Evolutionary conservation across 2,329 filamentous ascomycete genomes (phyloP).

Genomic region (Exophiala bonariae): DNA sequence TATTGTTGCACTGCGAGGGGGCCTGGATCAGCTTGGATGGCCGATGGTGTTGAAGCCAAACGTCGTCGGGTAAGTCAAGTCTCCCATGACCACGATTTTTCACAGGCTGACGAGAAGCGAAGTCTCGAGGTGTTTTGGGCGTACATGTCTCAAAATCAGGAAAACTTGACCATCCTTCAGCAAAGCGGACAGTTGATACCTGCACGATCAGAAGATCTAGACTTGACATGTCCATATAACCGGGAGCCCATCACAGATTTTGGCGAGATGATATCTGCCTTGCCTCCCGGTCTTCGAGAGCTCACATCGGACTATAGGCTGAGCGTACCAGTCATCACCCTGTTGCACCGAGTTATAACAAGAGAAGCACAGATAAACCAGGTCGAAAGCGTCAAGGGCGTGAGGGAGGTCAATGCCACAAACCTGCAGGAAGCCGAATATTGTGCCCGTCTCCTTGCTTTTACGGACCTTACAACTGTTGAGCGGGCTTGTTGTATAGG

Average conservation of each 20-base stretch:
- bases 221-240: constrained; percentile 1
- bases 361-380: neutral
- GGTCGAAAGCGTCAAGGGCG: neutral
- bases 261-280: neutral
- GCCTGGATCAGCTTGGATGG: constrained; percentile 14
- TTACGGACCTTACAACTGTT: neutral
- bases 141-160: constrained; percentile 4
- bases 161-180: neutral
- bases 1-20: constrained; percentile 11
- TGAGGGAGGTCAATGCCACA: neutral
- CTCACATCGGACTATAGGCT: constrained; percentile 6
- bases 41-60: constrained; percentile 9
- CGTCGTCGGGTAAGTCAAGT: constrained; percentile 6
- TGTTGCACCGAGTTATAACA: constrained; percentile 5
- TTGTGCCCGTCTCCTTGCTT: constrained; percentile 2
- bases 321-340: constrained; percentile 7
- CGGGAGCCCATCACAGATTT: neutral
- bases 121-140: constrained; percentile 15
- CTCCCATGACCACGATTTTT: too few relatives aligned
- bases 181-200: too few relatives aligned
- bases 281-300: constrained; percentile 3
- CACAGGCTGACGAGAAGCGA: too few relatives aligned
- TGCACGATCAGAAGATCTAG: neutral
- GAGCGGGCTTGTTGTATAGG: constrained; percentile 9
- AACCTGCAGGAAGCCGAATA: constrained; percentile 10